A percentile compares a stretch with the other conserved stretches of the same genome.
phyloP scores from a whole-genome alignment of 257 asterid species.

The Penstemon barbatus region DNA sequence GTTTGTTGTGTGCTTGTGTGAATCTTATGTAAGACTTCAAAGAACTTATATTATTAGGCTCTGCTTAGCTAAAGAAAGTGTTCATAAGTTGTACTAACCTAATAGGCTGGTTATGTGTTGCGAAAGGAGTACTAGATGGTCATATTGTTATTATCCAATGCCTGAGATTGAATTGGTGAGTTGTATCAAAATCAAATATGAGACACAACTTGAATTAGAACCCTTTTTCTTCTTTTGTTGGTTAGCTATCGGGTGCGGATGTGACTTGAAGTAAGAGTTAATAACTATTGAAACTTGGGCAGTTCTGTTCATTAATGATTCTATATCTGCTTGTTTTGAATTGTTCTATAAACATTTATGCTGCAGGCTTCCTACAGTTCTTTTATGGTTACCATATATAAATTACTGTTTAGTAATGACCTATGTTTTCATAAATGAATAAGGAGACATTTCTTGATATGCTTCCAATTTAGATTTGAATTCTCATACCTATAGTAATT shows the following conservation, averaged over 20 bases:
- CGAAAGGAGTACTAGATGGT: slow-evolving; percentile 7
- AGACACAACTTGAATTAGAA: slow-evolving; percentile 1
- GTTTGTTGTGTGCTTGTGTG: not conserved
- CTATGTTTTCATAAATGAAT: slow-evolving; percentile 1
- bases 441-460: not conserved
- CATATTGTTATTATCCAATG: slow-evolving; percentile 5
- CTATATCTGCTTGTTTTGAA: not conserved
- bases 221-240: slow-evolving; percentile 17
- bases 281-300: not conserved
- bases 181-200: not conserved
- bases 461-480: too few relatives aligned
- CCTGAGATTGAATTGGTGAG: not conserved
- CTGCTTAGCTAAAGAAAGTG: slow-evolving; percentile 7
- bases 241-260: not conserved
- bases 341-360: not conserved
- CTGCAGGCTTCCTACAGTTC: not conserved
- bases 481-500: too few relatives aligned
- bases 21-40: not conserved
- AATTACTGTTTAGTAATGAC: not conserved
- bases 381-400: not conserved
- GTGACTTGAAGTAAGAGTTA: not conserved
- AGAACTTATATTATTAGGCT: not conserved
- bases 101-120: slow-evolving; percentile 1
- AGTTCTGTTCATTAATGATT: not conserved
- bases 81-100: not conserved